Base-by-base conservation (phyloP, 345 rosid genomes). In the Boechera retrofracta region DNA sequence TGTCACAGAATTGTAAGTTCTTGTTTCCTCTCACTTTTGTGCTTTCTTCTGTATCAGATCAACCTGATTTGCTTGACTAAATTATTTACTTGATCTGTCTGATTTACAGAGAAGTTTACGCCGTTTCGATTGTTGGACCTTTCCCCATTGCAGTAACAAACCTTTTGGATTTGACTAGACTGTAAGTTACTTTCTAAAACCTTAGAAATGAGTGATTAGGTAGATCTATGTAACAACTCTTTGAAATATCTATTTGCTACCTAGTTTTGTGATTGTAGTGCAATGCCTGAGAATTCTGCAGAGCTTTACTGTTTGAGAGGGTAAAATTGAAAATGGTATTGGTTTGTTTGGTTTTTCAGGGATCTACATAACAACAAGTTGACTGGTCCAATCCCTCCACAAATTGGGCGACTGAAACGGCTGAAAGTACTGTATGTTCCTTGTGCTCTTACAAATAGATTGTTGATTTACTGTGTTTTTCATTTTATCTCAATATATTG, bases 301-400 rank as follows among this genome's bases (percentile, higher is more conserved):
- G 58, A 54, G 39, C 7, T n/a, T 54, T 58, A 58, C n/a, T 39
- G 49, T 18, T 48, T 42, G 54, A 36, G 45, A 71, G 39, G 41
- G 42, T 36, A 10, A 10, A 7, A 21, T 11, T 69, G 55, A 38
- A 58, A 49, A n/a, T 41, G 35, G 49, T 78, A 42, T 72, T 57
- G 56, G 26, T 58, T 54, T 65, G 47, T 64, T 72, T 76, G 32
- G 9, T 42, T 15, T 70, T 63, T 21, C 88, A 92, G 98, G 87
- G 99, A 95, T 87, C 90, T 95, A 29, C 99, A 92, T 80, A 95
- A 89, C 82, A 92, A 95, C 87, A 95, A 92, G 83, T 52, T 95
- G 79, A 92, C 98, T 13, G 99, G 99, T 70, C 97, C 98, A 57
- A 90, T 95, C 76, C 99, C 99, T 75, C 90, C 98, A 6, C 99